Evolutionary conservation across 192 early-diverging fungal genomes (phyloP), one percentile per base, ranked within the genome.

Genomic region (Rhizoclosmatium sp.): DNA sequence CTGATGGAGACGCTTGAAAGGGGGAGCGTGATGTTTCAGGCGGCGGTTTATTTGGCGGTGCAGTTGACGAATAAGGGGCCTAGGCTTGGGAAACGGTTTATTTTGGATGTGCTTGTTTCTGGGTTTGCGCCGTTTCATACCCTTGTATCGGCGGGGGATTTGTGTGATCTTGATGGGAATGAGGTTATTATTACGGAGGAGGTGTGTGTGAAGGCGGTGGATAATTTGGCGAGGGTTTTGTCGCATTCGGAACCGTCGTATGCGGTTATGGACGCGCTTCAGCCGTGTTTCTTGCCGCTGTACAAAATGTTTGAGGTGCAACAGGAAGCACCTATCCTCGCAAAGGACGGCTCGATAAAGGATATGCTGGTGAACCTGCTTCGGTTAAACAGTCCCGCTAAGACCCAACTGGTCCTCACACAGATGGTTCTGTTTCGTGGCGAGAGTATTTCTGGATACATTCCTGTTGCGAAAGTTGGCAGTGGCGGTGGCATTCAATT

Each of bases 51-150:
- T 80, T 83, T 91, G 41, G 78, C 89, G 5, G 75, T 80, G 14
- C 82, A 83, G 40, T 58, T 94, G 49, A 62, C 90, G 39, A 81
- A 79, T 47, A 89, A 88, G 66, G 82, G 84, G 39, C 85, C 89
- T 5, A 65, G 65, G 2, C 59, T 92, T 19, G 77, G 82, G 7
- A 82, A 91, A 46, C 70, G 47, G 5, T 82, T 90, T 42, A 82
- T 93, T 31, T 85, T 92, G 0, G 75, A 86, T 21, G 78, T 47
- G 64, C 58, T 62, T 12, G 41, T 64, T 19, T 23, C 40, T 51
- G 41, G 14, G n/a, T 4, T 19, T 21, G 10, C n/a, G 4, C 48
- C 19, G 5, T 42, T 40, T 19, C 9, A 54, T 19, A 2, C 41
- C 48, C 12, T 31, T 31, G 31, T 31, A 31, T 31, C 31, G 31